A percentile compares a stretch with the other conserved stretches of the same genome.
phyloP scores from a whole-genome alignment of 805 yeast genomes.

The Sugiyamaella smithiae region DNA sequence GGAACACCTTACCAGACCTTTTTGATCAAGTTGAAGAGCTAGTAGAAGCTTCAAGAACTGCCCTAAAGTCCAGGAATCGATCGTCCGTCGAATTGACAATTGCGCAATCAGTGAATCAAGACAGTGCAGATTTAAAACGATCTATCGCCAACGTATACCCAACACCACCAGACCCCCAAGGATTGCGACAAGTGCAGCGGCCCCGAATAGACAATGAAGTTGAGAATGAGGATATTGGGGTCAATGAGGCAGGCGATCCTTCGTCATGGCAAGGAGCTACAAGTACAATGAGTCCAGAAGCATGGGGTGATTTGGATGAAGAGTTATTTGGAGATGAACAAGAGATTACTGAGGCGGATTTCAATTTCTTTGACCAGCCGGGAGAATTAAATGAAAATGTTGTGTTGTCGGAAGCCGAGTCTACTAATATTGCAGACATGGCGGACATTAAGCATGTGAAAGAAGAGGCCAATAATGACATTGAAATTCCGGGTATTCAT shows the following conservation, averaged over 20 bases:
- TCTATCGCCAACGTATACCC: constrained; percentile 29
- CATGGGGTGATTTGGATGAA: constrained; percentile 32
- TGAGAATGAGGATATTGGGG: constrained; percentile 10
- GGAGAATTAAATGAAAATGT: constrained; percentile 19
- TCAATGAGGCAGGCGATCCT: constrained; percentile 14
- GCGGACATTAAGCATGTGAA: not conserved
- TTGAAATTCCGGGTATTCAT: not conserved
- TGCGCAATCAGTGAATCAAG: not conserved
- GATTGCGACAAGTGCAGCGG: constrained; percentile 6
- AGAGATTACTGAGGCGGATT: constrained; percentile 42
- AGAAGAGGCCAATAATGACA: not conserved
- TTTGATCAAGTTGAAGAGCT: constrained; percentile 6
- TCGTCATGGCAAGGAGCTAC: constrained; percentile 24
- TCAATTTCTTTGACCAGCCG: constrained; percentile 40
- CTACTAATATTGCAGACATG: constrained; percentile 10
- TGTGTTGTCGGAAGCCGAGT: not conserved
- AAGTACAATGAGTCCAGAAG: constrained; percentile 16
- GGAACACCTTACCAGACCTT: not conserved
- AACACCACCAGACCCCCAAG: constrained; percentile 36
- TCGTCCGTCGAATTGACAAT: not conserved
- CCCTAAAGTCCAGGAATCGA: not conserved
- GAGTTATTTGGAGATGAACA: constrained; percentile 35
- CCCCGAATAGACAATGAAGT: constrained; percentile 1
- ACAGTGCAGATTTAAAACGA: not conserved
- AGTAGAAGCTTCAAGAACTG: constrained; percentile 6